Base-by-base conservation (phyloP, 2,329 filamentous ascomycete genomes). In the Alternaria triticina region DNA sequence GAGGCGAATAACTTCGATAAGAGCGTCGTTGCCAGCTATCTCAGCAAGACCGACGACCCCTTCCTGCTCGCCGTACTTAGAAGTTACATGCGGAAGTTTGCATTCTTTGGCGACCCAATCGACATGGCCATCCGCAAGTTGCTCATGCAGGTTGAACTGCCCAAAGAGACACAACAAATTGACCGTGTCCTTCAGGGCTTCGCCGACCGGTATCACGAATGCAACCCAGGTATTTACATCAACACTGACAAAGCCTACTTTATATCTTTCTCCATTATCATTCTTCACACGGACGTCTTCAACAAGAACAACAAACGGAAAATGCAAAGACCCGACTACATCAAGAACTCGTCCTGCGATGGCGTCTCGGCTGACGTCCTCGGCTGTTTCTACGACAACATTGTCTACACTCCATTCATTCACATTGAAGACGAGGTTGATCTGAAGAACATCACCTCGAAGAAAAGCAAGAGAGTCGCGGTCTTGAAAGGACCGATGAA, bases 281-380 rank as follows among this genome's bases (percentile, higher is more conserved):
- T 99, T 70, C 85, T 99, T 33, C 96, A 99, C 74, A 98, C 96
- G 0, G 96, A 99, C 77, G 93, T 97, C n/a, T 98, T 98, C 88
- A 99, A 99, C 85, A 97, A 97, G 82, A 99, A 98, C 83, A 98
- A 98, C 83, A 98, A 98, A 82, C 88, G 96, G 79, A 99, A 99
- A 81, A 99, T 99, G 96, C 94, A 97, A 76, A 96, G 97, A 77
- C 83, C 87, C 1, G 96, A 98, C 75, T 99, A 99, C 80, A 86
- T 98, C 71, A 97, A 96, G 80, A 98, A 98, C 77, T 96, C 94
- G 0, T 90, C 89, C 22, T 94, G 92, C 4, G 94, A 98, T 77
- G 93, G 93, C 6, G 92, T 98, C n/a, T 92, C 92, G 56, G 92
- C 96, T 69, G 95, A 98, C 69, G 92, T 98, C 45, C 84, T 98